Base-by-base conservation (phyloP, 208 protist genomes). In the Crithidia acanthocephali region DNA sequence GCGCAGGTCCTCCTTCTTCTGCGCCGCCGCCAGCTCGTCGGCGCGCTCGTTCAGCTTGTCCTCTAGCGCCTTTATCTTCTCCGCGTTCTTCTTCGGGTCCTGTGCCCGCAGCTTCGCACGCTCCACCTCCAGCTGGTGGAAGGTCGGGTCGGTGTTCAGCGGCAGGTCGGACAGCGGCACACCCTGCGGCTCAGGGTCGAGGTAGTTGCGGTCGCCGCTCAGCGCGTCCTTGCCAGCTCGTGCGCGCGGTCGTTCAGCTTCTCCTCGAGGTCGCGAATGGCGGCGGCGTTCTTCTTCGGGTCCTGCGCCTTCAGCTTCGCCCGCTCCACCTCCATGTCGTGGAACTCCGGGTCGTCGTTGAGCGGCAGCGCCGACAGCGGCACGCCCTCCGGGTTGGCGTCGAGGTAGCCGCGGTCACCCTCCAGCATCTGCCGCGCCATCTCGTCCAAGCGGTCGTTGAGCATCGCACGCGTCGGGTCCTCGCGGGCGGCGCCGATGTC, bases 31-130 rank as follows among this genome's bases (percentile, higher is more conserved):
- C 0, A 95, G 72, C 65, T 92, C 83, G 25, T 81, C 68, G 1
- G 79, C 85, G 28, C 86, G 76, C 58, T 80, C 76, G 69, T 92
- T 92, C 51, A 95, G 78, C 51, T 82, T 65, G 11, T 85, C 86
- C 76, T 92, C 85, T 13, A 91, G 74, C 4, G 63, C 72, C 66
- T 80, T 76, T 57, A 89, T 87, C 70, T 74, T 80, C 30, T 77
- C 68, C 16, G 75, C 72, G 68, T 91, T 85, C 28, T 70, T 76
- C n/a, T 74, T 62, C 33, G 68, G 82, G 53, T 92, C 87, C 51
- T 81, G 74, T 57, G 82, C 80, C 84, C 87, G 92, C 32, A 91
- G 81, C 74, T 87, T 87, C 27, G 79, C 84, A 11, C 91, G 88
- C 80, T 90, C 84, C 57, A 81, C 74, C 78, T 95, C 91, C 72